A percentile compares a stretch with the other conserved stretches of the same genome.
Conservation (phyloP, 2,329 filamentous ascomycete species). For the Drechslera avenae region DNA sequence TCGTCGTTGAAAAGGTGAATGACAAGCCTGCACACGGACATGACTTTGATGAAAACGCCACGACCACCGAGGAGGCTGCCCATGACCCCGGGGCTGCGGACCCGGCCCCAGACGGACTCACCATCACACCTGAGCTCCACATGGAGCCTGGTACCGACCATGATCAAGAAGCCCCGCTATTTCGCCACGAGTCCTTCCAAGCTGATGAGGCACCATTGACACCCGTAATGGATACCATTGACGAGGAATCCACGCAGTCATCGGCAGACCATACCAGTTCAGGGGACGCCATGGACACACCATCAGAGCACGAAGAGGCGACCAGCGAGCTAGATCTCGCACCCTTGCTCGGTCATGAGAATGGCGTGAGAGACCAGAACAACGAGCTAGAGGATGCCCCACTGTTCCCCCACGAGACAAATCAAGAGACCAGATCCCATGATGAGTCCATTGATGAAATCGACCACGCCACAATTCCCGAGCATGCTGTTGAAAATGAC, state of each 20-base stretch:
- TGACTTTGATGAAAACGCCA: slow-evolving; percentile 44
- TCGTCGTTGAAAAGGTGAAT: slow-evolving; percentile 47
- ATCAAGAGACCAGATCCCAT: background rate
- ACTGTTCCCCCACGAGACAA: slow-evolving; percentile 19
- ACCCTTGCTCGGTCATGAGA: slow-evolving; percentile 24
- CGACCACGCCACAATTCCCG: slow-evolving; percentile 27
- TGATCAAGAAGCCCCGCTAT: slow-evolving; percentile 38
- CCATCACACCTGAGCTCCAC: slow-evolving; percentile 29
- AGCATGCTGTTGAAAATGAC: slow-evolving; percentile 18
- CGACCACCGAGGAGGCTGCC: slow-evolving; percentile 41
- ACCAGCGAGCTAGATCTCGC: slow-evolving; percentile 15
- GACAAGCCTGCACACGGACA: slow-evolving; percentile 42
- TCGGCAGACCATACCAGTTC: slow-evolving; percentile 30
- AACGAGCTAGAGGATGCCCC: slow-evolving; percentile 17
- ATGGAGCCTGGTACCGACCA: slow-evolving; percentile 14
- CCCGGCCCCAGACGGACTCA: slow-evolving; percentile 42
- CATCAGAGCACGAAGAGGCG: slow-evolving; percentile 23
- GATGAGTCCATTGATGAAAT: slow-evolving; percentile 2
- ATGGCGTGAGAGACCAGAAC: background rate
- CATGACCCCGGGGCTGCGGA: slow-evolving; percentile 41
- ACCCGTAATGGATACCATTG: slow-evolving; percentile 20
- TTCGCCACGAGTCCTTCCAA: slow-evolving; percentile 39
- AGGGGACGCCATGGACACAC: slow-evolving; percentile 22
- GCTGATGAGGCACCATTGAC: slow-evolving; percentile 8
- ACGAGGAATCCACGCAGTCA: slow-evolving; percentile 24